Percentiles rank a stretch among this genome's conserved stretches.
phyloP scores from a whole-genome alignment of 1,284 basidiomycete species.

The Austroboletus olivaceoglutinosus region DNA sequence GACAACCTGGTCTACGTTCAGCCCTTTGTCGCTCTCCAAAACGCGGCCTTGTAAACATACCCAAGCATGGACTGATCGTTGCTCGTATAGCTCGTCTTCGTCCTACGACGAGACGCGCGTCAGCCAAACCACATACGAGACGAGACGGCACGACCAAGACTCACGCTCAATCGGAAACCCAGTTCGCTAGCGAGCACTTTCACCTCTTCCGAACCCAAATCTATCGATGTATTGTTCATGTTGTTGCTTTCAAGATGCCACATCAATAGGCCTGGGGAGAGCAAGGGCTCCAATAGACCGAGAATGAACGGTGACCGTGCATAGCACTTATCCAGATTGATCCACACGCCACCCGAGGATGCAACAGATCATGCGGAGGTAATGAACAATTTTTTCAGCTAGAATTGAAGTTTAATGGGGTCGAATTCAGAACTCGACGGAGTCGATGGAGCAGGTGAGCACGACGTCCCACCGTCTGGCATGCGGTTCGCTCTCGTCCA shows the following conservation, averaged over 20 bases:
- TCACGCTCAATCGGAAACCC: constrained; percentile 81
- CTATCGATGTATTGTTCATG: constrained; percentile 77
- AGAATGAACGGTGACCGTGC: neutral
- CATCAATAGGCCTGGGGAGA: constrained; percentile 88
- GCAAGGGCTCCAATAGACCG: neutral
- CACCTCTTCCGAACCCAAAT: constrained; percentile 87
- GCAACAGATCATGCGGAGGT: constrained; percentile 77
- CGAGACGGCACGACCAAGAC: constrained; percentile 24
- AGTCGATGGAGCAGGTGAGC: constrained; percentile 97
- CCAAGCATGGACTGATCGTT: constrained; percentile 83
- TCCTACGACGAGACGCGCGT: constrained; percentile 31
- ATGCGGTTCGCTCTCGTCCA: constrained; percentile 57
- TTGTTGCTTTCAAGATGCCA: constrained; percentile 96
- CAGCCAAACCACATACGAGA: neutral
- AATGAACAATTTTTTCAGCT: constrained; percentile 92
- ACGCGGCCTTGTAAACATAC: constrained; percentile 65
- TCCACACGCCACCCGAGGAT: constrained; percentile 89
- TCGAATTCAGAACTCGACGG: constrained; percentile 46
- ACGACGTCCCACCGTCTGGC: constrained; percentile 83
- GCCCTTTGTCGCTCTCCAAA: constrained; percentile 69
- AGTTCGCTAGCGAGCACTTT: constrained; percentile 75
- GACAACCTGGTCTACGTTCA: constrained; percentile 23
- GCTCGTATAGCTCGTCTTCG: constrained; percentile 87
- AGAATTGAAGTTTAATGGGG: constrained; percentile 28
- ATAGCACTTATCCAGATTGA: constrained; percentile 69